phyloP scores from a whole-genome alignment of 73 alveolate genomes.

The Uronychia setigera region DNA sequence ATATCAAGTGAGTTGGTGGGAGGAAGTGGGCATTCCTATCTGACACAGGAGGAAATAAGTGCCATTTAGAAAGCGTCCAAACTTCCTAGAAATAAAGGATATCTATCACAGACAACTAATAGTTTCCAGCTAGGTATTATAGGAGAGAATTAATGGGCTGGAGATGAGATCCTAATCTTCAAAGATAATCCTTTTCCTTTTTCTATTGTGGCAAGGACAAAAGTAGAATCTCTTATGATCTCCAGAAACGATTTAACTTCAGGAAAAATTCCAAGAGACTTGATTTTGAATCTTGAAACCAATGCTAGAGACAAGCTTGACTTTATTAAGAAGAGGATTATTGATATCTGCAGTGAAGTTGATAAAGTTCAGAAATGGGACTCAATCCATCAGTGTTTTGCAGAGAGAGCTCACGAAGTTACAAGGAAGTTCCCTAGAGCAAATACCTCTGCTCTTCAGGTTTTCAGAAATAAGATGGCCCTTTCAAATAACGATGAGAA shows the following conservation, averaged over 20 bases:
- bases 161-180: constrained; percentile 48
- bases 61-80: constrained; percentile 3
- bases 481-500: too few relatives aligned
- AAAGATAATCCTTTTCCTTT: constrained; percentile 57
- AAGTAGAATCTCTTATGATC: constrained; percentile 47
- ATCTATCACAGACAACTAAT: constrained; percentile 47
- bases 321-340: constrained; percentile 47
- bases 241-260: constrained; percentile 26
- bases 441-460: constrained; percentile 6
- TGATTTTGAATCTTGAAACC: constrained; percentile 13
- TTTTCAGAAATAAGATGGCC: constrained; percentile 5
- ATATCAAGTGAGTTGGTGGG: neutral
- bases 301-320: constrained; percentile 42
- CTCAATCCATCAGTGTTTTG: constrained; percentile 26
- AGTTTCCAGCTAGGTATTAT: constrained; percentile 59
- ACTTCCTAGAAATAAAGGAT: constrained; percentile 37
- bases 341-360: constrained; percentile 54
- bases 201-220: constrained; percentile 37
- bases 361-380: constrained; percentile 53
- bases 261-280: constrained; percentile 42
- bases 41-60: neutral
- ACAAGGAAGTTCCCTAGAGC: constrained; percentile 54
- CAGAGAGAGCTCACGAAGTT: constrained; percentile 43
- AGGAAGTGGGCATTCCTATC: neutral
- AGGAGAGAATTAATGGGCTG: constrained; percentile 65